These are phyloP conservation scores for Sicyos edulis DNA, from an alignment of 306 rosid species.

Conservation along the genomic window DNA sequence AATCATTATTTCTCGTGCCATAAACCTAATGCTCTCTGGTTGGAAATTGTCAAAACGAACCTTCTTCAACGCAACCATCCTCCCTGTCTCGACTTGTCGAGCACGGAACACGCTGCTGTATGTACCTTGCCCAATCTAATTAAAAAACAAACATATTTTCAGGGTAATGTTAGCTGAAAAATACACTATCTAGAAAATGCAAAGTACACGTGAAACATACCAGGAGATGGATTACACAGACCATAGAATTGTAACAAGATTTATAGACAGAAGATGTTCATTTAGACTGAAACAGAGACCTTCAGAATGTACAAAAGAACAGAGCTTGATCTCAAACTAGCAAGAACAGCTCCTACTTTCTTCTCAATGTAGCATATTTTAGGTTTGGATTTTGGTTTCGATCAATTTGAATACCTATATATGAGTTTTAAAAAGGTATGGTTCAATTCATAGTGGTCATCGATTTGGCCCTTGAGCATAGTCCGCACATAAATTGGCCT, in stretches of 20 bases:
- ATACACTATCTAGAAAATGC: not conserved
- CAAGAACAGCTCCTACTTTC: not conserved
- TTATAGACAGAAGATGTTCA: not conserved
- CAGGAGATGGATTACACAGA: not conserved
- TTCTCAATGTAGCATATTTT: not conserved
- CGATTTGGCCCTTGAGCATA: too few relatives aligned
- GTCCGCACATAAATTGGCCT: too few relatives aligned
- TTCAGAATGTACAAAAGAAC: not conserved
- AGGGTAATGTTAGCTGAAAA: not conserved
- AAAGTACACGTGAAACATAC: not conserved
- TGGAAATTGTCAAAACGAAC: conserved; percentile 88
- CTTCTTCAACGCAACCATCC: conserved; percentile 81
- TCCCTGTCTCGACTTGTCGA: conserved; percentile 74
- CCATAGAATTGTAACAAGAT: not conserved
- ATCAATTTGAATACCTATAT: conserved; percentile 1
- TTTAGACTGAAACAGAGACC: not conserved
- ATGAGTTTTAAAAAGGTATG: too few relatives aligned
- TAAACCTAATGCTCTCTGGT: conserved; percentile 86
- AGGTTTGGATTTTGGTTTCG: not conserved
- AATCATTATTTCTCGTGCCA: conserved; percentile 90
- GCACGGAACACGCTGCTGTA: conserved; percentile 96
- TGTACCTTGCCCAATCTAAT: conserved; percentile 95
- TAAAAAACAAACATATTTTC: not conserved
- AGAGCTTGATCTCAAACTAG: not conserved
- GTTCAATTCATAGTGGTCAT: too few relatives aligned